Evolutionary conservation across 345 rosid species (phyloP).

Genomic region (Ceriops decandra): DNA sequence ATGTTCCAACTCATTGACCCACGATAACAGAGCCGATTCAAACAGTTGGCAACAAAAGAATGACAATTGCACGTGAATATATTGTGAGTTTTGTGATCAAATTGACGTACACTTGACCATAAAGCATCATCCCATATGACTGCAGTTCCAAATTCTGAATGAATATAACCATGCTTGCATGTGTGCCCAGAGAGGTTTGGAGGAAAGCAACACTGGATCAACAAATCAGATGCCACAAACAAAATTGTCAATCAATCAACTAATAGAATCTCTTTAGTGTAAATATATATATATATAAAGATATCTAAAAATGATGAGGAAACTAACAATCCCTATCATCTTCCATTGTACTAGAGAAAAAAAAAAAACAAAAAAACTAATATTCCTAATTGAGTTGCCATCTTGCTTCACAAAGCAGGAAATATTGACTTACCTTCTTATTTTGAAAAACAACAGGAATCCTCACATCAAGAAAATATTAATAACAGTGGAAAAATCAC

Average conservation of each 20-base stretch:
- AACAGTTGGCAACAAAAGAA: slow-evolving; percentile 73
- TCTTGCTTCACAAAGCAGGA: slow-evolving; percentile 1
- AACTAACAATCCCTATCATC: background rate
- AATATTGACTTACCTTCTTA: background rate
- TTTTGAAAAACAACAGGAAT: background rate
- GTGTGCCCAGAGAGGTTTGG: slow-evolving; percentile 66
- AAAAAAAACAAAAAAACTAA: background rate
- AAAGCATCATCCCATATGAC: slow-evolving; percentile 84
- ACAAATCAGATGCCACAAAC: slow-evolving; percentile 14
- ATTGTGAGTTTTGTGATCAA: slow-evolving; percentile 77
- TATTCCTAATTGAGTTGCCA: background rate
- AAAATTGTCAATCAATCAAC: slow-evolving; percentile 20
- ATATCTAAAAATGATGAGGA: background rate
- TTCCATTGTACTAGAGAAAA: no score
- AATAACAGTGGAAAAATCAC: background rate
- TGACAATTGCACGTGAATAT: slow-evolving; percentile 90
- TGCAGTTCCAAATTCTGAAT: slow-evolving; percentile 65
- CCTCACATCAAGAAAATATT: background rate
- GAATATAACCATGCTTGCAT: slow-evolving; percentile 68
- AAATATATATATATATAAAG: background rate
- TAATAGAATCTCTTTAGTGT: background rate
- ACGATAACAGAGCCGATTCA: slow-evolving; percentile 66
- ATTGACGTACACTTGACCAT: slow-evolving; percentile 41
- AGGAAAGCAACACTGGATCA: slow-evolving; percentile 79
- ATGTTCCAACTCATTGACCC: slow-evolving; percentile 89